Conservation (phyloP, 805 yeast genomes). For the Yamadazyma ubonensis region DNA sequence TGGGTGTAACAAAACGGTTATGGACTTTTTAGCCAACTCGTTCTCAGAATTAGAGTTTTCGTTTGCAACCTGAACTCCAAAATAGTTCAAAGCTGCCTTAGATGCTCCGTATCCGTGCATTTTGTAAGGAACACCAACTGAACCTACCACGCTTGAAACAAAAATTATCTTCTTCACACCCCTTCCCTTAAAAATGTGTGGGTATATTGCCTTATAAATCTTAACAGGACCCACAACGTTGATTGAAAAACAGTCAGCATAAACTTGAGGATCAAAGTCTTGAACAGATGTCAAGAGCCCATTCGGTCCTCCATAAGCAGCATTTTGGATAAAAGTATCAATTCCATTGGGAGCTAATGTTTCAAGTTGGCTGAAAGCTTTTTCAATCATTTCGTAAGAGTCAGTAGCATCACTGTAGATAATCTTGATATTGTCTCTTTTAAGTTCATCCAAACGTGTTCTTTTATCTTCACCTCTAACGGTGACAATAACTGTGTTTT, state of each 20-base stretch:
- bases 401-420: conserved; percentile 9
- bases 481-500: conserved; percentile 40
- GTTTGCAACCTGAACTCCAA: conserved; percentile 23
- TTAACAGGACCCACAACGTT: conserved; percentile 15
- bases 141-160: conserved; percentile 21
- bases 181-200: conserved; percentile 11
- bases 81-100: conserved; percentile 36
- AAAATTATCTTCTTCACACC: conserved; percentile 21
- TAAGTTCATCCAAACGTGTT: conserved; percentile 1
- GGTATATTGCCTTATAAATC: conserved; percentile 11
- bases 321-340: conserved; percentile 36
- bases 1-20: conserved; percentile 26
- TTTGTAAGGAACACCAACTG: conserved; percentile 1
- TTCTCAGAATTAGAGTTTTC: conserved; percentile 21
- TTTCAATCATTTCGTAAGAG: conserved; percentile 5
- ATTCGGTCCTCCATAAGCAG: conserved; percentile 21
- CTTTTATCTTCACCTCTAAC: conserved; percentile 26
- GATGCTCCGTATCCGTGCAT: conserved; percentile 32
- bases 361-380: conserved; percentile 11
- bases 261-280: conserved; percentile 9
- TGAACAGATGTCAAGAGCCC: not conserved
- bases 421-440: conserved; percentile 9
- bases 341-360: conserved; percentile 16
- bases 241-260: conserved; percentile 2
- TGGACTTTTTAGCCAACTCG: conserved; percentile 18